Base-by-base conservation (phyloP, 495 filamentous ascomycete species). In the Penicillium verhagenii region DNA sequence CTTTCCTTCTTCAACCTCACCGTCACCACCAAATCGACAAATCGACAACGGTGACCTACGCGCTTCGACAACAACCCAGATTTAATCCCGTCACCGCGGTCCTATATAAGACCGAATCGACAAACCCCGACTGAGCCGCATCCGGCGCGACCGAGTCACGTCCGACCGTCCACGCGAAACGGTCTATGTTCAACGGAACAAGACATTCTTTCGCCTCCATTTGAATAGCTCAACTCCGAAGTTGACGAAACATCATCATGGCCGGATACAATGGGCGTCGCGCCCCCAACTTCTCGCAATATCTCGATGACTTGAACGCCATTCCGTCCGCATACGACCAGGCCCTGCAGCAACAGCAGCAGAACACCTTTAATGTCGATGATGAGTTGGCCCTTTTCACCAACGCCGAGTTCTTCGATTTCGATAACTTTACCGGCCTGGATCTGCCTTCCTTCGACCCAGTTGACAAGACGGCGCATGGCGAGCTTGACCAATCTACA, bases 401-500 rank as follows among this genome's bases (percentile, higher is more conserved):
- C 54, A 96, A 97, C 72, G 84, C 90, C 45, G 86, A 94, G 53
- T 97, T 97, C 79, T 90, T 90, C 70, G 92, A 96, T 71, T 92
- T 91, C 67, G 93, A 97, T 65, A 69, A 79, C 43, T 76, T 79
- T 26, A 72, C 72, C 40, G 72, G 75, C 48, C 61, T 76, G 45
- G 60, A 62, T 40, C 57, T 77, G 42, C 74, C 76, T 24, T 44
- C 62, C 4, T 79, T 73, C 53, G 66, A 73, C 21, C 48, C 63
- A 0, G 59, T 68, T 33, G 69, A 71, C 13, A 67, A 66, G 44
- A 56, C 52, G 20, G 56, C 60, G 46, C 58, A 64, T 38, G 63
- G 60, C 19, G 64, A 59, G 51, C 29, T 53, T 18, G 50, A 62
- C 40, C 50, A 63, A 28, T 53, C 54, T 8, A 52, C 61, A 6